Conservation (phyloP, 202 grass and related monocot genomes). For the Sporobolus alterniflorus region DNA sequence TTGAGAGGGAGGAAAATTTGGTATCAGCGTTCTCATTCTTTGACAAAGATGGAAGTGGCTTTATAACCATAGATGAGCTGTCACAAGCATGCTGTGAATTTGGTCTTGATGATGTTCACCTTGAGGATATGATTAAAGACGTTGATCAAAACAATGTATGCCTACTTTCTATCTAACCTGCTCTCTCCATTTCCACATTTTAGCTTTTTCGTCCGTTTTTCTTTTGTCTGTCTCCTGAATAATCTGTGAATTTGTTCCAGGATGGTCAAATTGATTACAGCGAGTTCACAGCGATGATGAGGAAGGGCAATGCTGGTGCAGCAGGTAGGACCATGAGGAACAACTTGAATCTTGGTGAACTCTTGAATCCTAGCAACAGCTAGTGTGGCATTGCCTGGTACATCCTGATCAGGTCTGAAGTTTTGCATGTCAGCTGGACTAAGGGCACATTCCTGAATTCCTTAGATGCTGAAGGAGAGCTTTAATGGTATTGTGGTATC, state of each 20-base stretch:
- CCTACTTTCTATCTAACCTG: not conserved
- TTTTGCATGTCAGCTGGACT: conserved; percentile 36
- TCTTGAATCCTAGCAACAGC: conserved; percentile 57
- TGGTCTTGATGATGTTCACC: conserved; percentile 84
- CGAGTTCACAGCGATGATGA: conserved; percentile 95
- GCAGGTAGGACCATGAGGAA: conserved; percentile 86
- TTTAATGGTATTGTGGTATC: not conserved
- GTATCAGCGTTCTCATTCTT: conserved; percentile 86
- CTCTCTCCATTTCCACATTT: not conserved
- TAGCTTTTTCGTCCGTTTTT: not conserved
- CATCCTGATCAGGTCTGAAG: conserved; percentile 27
- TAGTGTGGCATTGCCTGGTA: conserved; percentile 25
- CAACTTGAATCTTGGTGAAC: conserved; percentile 81
- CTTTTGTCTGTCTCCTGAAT: not conserved
- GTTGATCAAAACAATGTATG: conserved; percentile 95
- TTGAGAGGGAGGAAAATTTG: conserved; percentile 95
- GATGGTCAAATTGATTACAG: conserved; percentile 97
- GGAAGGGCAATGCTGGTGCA: conserved; percentile 81
- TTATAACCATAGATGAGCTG: conserved; percentile 94
- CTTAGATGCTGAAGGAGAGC: not conserved
- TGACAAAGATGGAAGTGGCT: conserved; percentile 97
- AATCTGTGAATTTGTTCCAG: conserved; percentile 48
- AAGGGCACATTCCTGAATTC: conserved; percentile 3
- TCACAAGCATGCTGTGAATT: conserved; percentile 83
- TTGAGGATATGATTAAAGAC: conserved; percentile 98